phyloP scores from a whole-genome alignment of 495 filamentous ascomycete genomes.

The Neurospora hispaniola region DNA sequence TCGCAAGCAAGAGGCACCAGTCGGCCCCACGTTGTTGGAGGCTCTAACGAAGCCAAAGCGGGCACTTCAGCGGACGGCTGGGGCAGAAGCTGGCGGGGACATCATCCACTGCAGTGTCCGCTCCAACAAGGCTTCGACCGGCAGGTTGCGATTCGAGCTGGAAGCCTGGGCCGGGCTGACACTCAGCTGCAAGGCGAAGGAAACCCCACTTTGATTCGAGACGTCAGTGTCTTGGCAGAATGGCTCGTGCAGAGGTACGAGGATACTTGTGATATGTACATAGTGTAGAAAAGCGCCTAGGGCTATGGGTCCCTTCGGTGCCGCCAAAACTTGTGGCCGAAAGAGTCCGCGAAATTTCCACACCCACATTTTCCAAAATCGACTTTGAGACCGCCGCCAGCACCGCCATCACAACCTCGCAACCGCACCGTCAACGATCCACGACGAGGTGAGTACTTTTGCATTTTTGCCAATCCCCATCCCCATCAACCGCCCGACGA shows the following conservation, averaged over 20 bases:
- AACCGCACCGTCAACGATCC: conserved; percentile 17
- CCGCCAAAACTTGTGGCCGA: conserved; percentile 19
- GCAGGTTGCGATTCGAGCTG: background rate
- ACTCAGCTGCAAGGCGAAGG: background rate
- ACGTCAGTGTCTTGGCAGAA: background rate
- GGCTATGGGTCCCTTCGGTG: conserved; percentile 2
- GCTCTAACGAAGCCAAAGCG: background rate
- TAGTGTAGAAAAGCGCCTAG: background rate
- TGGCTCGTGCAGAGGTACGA: background rate
- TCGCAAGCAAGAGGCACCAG: background rate
- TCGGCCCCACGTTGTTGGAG: background rate
- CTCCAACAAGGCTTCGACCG: background rate
- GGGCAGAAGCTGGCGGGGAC: background rate
- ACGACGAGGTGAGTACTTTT: conserved; percentile 12
- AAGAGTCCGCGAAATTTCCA: conserved; percentile 13
- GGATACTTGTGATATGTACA: background rate
- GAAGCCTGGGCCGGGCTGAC: background rate
- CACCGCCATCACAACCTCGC: conserved; percentile 7
- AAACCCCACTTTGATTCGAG: background rate
- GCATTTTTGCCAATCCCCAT: background rate
- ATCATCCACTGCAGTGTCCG: background rate
- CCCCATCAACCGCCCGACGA: background rate
- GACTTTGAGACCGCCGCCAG: conserved; percentile 1
- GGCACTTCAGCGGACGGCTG: background rate
- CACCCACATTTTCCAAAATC: conserved; percentile 27